A percentile compares a stretch with the other conserved stretches of the same genome.
phyloP scores from a whole-genome alignment of 371 early-diverging fungal genomes.

The Apophysomyces variabilis region DNA sequence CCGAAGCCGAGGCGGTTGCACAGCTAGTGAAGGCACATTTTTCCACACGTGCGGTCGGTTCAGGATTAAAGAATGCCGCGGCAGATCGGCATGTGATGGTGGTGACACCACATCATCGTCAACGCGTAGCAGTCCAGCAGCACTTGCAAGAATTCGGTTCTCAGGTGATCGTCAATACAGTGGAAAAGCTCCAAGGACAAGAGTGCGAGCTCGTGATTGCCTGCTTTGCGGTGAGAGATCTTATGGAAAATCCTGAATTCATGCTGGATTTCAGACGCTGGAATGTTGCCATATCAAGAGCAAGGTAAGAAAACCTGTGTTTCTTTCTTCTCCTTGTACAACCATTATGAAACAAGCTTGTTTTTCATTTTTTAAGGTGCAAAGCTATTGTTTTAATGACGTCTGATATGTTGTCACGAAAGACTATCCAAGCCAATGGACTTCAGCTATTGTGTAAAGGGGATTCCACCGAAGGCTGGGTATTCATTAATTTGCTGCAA shows the following conservation, averaged over 20 bases:
- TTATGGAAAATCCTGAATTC: constrained; percentile 31
- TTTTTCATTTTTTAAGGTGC: constrained; percentile 32
- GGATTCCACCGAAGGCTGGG: constrained; percentile 38
- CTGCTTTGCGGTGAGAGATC: constrained; percentile 50
- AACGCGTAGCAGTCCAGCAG: constrained; percentile 47
- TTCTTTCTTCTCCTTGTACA: not conserved
- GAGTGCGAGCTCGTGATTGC: constrained; percentile 62
- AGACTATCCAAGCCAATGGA: constrained; percentile 19
- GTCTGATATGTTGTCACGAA: constrained; percentile 39
- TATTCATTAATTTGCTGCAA: constrained; percentile 36
- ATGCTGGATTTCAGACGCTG: constrained; percentile 59
- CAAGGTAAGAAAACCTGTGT: constrained; percentile 30
- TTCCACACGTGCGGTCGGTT: not conserved
- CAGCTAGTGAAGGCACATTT: constrained; percentile 45
- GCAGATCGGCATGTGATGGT: constrained; percentile 36
- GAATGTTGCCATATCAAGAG: constrained; percentile 62
- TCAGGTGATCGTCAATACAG: constrained; percentile 44
- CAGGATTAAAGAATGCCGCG: constrained; percentile 15
- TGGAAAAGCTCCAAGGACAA: constrained; percentile 67
- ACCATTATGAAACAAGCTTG: not conserved
- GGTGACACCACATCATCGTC: constrained; percentile 60
- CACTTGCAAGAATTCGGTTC: constrained; percentile 16
- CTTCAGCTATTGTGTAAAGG: constrained; percentile 23
- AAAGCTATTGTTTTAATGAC: constrained; percentile 59
- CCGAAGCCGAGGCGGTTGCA: constrained; percentile 49